phyloP scores from a whole-genome alignment of 257 asterid species.

The Lantana camara region DNA sequence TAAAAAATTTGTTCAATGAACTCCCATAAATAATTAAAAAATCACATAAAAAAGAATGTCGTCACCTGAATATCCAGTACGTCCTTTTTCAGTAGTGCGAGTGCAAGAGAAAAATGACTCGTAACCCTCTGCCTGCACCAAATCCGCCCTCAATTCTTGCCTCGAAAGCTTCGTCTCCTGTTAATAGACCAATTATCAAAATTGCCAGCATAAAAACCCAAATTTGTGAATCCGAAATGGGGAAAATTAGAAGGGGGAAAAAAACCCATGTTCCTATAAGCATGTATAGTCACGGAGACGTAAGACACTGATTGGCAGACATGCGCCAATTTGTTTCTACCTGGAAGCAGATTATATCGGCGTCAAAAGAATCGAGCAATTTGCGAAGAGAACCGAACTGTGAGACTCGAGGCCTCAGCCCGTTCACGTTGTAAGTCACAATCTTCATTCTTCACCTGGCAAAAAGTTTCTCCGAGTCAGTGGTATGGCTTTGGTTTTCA shows the following conservation, averaged over 20 bases:
- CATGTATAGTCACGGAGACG: not conserved
- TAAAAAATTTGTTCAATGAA: not conserved
- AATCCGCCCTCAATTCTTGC: conserved; percentile 70
- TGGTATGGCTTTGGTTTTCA: not conserved
- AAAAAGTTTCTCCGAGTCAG: not conserved
- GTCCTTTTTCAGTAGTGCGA: conserved; percentile 76
- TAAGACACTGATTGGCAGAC: not conserved
- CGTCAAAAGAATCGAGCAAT: conserved; percentile 77
- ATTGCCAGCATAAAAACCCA: not conserved
- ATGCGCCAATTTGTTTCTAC: too few relatives aligned
- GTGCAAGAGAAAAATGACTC: conserved; percentile 96
- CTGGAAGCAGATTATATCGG: conserved; percentile 89
- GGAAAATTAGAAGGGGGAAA: not conserved
- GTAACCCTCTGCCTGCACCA: conserved; percentile 90
- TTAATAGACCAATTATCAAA: conserved; percentile 7
- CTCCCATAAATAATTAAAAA: too few relatives aligned
- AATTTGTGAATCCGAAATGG: not conserved
- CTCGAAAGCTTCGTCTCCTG: conserved; percentile 89
- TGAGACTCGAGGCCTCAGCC: conserved; percentile 80
- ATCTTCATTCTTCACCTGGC: conserved; percentile 58
- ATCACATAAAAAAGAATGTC: not conserved
- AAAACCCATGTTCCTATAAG: not conserved
- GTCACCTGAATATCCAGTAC: conserved; percentile 86
- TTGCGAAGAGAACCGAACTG: conserved; percentile 85
- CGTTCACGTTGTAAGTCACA: conserved; percentile 93